Percentiles rank a stretch among this genome's conserved stretches.
Evolutionary conservation across 2,329 filamentous ascomycete genomes (phyloP).

Genomic region (Laburnicola sp.): DNA sequence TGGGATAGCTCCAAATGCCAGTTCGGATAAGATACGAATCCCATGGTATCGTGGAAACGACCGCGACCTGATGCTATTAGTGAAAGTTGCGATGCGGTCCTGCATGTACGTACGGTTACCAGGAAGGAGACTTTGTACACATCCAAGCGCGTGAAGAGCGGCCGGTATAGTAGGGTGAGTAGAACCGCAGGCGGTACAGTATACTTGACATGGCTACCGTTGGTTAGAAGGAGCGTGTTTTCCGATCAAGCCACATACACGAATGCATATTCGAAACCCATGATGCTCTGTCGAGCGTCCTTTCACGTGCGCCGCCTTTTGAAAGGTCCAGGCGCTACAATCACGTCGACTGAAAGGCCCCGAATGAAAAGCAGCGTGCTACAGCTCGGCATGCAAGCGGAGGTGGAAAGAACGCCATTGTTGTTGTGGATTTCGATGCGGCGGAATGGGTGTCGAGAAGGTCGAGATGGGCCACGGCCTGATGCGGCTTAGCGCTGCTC

Average conservation of each 20-base stretch:
- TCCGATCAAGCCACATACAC: conserved; percentile 54
- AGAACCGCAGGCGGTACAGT: conserved; percentile 65
- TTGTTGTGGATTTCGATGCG: conserved; percentile 4
- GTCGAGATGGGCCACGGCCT: neutral
- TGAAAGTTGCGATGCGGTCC: neutral
- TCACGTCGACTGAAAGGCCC: conserved; percentile 23
- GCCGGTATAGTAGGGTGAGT: conserved; percentile 62
- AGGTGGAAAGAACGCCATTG: conserved; percentile 13
- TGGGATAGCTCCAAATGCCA: conserved; percentile 71
- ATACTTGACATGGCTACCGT: conserved; percentile 65
- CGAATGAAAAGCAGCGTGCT: conserved; percentile 24
- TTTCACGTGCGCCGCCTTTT: conserved; percentile 15
- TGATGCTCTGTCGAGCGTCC: conserved; percentile 34
- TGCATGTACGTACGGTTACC: conserved; percentile 49
- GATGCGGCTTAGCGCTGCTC: conserved; percentile 17
- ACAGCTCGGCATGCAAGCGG: conserved; percentile 22
- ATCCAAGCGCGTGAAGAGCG: conserved; percentile 65
- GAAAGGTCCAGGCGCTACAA: conserved; percentile 2
- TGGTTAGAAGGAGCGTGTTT: neutral
- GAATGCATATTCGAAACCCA: conserved; percentile 65
- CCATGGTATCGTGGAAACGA: conserved; percentile 72
- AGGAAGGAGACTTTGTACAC: conserved; percentile 65
- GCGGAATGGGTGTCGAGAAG: neutral
- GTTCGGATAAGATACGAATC: conserved; percentile 73
- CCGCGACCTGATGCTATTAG: conserved; percentile 57